Evolutionary conservation across 306 rosid species (phyloP), one percentile per base, ranked within the genome.

Genomic region (Corylus heterophylla): DNA sequence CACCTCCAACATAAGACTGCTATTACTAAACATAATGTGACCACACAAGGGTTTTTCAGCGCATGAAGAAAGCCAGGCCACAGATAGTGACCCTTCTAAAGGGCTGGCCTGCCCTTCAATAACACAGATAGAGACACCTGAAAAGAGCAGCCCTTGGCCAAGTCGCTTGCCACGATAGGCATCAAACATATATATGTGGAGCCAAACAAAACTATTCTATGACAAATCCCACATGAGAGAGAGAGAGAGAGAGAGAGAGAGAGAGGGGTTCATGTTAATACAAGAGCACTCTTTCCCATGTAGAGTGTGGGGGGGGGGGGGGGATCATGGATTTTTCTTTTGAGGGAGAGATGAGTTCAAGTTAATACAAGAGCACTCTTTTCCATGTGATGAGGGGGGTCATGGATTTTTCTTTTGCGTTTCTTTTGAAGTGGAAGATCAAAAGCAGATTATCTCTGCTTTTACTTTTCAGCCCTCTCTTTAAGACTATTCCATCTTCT

Each of bases 381-480:
- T 93, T 85, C 94, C 90, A 86, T 89, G 92, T 79, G 84, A 66
- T 75, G 62, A 69, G 54, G 50, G 62, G 29, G 54, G 56, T 56
- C 83, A 75, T 74, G 70, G 69, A 64, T 54, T 67, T 78, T 78
- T 78, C 82, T 81, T 77, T 80, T 48, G 74, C 81, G 75, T 83
- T 83, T 80, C 78, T 71, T 86, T 79, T 85, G 68, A 85, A 90
- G 88, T 83, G 92, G 90, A 85, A 88, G 83, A 85, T 85, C 89
- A 82, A 88, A 88, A 86, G 88, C 88, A 89, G 83, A 84, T 78
- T 81, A 62, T 74, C 75, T 79, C 83, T 76, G 83, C 93, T 87
- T 92, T 92, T 77, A 35, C 93, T 90, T 88, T 90, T 87, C 84
- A 84, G 90, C 86, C 89, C 86, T 84, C 87, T 82, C 94, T 87